Conservation (phyloP, 192 early-diverging fungal species). For the Funneliformis geosporum region DNA sequence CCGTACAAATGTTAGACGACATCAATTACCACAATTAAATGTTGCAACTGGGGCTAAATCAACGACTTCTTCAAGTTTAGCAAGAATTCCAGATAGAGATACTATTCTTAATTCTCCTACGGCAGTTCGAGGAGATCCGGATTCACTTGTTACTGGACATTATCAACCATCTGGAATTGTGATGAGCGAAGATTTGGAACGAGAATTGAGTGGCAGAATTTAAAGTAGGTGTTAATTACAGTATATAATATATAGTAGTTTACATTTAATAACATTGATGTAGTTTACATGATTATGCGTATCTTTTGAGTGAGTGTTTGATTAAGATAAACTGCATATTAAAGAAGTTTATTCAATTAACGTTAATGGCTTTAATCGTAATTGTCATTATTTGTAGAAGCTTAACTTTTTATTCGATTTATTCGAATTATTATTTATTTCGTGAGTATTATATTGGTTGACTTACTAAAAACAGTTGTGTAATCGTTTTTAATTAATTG, state of each 20-base stretch:
- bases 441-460: background rate
- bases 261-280: background rate
- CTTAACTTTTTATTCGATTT: background rate
- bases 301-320: background rate
- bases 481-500: no score
- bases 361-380: no score
- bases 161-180: background rate
- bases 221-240: background rate
- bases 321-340: no score
- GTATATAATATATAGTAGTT: background rate
- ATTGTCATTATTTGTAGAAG: background rate
- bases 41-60: background rate
- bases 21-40: slow-evolving; percentile 22
- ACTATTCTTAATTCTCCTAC: slow-evolving; percentile 34
- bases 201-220: slow-evolving; percentile 16
- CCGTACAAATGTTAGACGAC: slow-evolving; percentile 23
- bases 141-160: background rate
- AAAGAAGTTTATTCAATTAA: no score
- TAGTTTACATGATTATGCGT: background rate
- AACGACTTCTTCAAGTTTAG: background rate
- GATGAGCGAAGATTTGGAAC: slow-evolving; percentile 17
- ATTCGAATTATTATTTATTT: background rate
- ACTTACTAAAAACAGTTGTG: no score
- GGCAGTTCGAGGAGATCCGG: slow-evolving; percentile 10
- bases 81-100: slow-evolving; percentile 32